phyloP scores from a whole-genome alignment of 108 stramenopile species.

The Epithemia pelagica region DNA sequence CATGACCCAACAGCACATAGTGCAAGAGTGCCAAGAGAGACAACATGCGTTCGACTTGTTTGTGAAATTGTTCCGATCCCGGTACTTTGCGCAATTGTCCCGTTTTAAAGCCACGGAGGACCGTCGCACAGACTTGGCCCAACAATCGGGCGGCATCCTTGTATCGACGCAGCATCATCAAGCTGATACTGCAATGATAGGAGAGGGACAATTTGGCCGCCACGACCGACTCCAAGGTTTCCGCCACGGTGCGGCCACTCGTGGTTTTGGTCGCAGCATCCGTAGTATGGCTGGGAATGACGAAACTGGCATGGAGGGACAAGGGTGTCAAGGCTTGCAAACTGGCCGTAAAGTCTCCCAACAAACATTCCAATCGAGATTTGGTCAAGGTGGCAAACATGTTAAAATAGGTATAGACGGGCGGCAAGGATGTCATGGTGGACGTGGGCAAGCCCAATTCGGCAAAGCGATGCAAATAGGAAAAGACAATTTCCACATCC shows the following conservation, averaged over 20 bases:
- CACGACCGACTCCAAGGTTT: conserved; percentile 70
- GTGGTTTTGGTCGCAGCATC: too few species aligned
- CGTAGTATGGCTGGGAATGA: conserved; percentile 17
- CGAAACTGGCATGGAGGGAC: conserved; percentile 8
- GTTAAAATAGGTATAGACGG: conserved; percentile 76
- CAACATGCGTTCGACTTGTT: conserved; percentile 84
- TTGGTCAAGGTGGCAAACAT: conserved; percentile 92
- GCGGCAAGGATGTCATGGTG: conserved; percentile 19
- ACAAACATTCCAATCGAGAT: conserved; percentile 89
- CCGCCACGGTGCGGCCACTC: conserved; percentile 47
- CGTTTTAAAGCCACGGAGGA: conserved; percentile 82
- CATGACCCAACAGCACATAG: conserved; percentile 46
- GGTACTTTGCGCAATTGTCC: conserved; percentile 70
- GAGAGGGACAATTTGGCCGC: conserved; percentile 79
- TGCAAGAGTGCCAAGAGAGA: conserved; percentile 78
- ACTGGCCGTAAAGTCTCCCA: conserved; percentile 90
- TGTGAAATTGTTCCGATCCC: conserved; percentile 73
- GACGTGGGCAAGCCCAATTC: conserved; percentile 48
- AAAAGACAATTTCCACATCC: conserved; percentile 89
- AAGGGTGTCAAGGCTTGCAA: conserved; percentile 56
- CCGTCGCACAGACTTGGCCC: conserved; percentile 64
- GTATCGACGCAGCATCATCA: conserved; percentile 92
- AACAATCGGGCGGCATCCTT: conserved; percentile 80
- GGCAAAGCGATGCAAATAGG: conserved; percentile 85
- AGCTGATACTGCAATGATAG: conserved; percentile 92